Evolutionary conservation across 495 filamentous ascomycete genomes (phyloP), one percentile per base, ranked within the genome.

Genomic region (Clohesyomyces aquaticus): DNA sequence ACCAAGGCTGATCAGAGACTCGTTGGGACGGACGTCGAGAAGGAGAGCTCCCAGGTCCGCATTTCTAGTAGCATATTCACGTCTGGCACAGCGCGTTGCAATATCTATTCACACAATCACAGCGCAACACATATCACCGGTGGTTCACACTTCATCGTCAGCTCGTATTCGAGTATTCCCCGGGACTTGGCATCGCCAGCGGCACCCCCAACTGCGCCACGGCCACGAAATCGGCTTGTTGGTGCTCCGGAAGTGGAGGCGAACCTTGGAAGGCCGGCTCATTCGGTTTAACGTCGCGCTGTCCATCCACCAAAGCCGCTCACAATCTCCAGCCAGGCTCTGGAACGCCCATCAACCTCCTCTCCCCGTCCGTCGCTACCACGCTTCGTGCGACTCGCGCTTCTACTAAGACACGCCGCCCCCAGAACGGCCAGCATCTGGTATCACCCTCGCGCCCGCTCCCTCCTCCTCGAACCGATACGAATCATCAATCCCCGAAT

Each of bases 401-500:
- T 52, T 26, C 53, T 46, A 18, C 22, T 9, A 19, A 21, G 35
- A 53, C 65, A 43, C 47, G 26, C 41, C 23, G 32, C 42, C 22
- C 62, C 41, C 42, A 51, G 47, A 46, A 46, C 32, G 32, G 16
- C 62, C 42, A n/a, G 11, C 38, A 22, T 47, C 38, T 29, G n/a
- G 47, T 59, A 58, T 4, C 43, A 65, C 61, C 27, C 18, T 11
- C 47, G 45, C 61, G 53, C 54, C 35, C 27, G 53, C 52, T 42
- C 50, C 32, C 42, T 18, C 23, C 21, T 63, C 55, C 45, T 63
- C 41, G 42, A 63, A n/a, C 65, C 60, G 49, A 53, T 50, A 66
- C 57, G 35, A 55, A 51, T 57, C n/a, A n/a, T n/a, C 57, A 43
- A 61, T 55, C 61, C 49, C 56, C 56, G 52, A 61, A 54, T 16